These are phyloP conservation scores for Pseudonitzschia multistriata DNA, from an alignment of 108 stramenopile genomes.

Conservation along the genomic window DNA sequence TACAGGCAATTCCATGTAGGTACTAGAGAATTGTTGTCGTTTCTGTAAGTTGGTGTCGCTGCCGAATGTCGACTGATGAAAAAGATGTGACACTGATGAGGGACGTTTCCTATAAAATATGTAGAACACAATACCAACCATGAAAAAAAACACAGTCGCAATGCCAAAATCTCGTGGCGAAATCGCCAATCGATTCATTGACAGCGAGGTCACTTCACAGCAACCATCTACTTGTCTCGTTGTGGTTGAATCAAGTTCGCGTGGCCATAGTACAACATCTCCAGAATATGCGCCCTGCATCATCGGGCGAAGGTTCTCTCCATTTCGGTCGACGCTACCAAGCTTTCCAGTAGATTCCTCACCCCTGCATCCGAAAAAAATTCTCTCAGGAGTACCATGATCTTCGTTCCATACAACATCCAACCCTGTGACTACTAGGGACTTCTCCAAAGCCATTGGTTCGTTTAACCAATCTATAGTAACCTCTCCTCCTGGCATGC, in stretches of 20 bases:
- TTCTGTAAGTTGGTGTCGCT: neutral
- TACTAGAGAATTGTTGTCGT: neutral
- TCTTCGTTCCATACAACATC: conserved; percentile 25
- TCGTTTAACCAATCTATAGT: neutral
- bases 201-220: no score
- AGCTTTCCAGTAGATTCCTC: conserved; percentile 14
- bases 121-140: neutral
- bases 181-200: no score
- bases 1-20: neutral
- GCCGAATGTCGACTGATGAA: neutral
- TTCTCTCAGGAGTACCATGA: conserved; percentile 9
- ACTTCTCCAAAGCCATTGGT: neutral
- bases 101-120: neutral
- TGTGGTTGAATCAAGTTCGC: neutral
- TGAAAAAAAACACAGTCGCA: neutral
- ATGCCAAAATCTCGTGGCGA: neutral
- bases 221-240: neutral
- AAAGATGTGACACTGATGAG: no score
- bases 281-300: conserved; percentile 14
- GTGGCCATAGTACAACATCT: neutral
- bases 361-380: conserved; percentile 25
- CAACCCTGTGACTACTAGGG: conserved; percentile 12
- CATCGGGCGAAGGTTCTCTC: neutral
- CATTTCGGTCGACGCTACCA: conserved; percentile 8
- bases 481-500: neutral